Conservation (phyloP, 768 basidiomycete genomes). For the Lentinula raphanica region DNA sequence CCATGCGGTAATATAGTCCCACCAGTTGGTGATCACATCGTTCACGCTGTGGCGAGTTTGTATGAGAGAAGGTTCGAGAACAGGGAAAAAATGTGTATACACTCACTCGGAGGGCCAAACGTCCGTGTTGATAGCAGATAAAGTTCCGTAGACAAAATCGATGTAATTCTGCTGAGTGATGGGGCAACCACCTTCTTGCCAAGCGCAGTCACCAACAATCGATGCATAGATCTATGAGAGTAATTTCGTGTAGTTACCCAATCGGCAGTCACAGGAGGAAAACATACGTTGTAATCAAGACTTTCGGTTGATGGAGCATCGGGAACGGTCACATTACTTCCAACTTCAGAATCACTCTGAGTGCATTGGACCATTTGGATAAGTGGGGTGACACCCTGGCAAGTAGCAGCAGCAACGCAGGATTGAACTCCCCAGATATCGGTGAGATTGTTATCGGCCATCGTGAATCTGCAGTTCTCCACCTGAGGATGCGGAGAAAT, state of each 20-base stretch:
- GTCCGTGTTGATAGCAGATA: constrained; percentile 1
- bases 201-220: constrained; percentile 17
- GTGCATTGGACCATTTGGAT: constrained; percentile 6
- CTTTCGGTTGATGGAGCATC: not conserved
- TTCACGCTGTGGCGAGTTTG: not conserved
- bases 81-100: not conserved
- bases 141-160: constrained; percentile 14
- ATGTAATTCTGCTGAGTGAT: constrained; percentile 17
- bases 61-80: too few species aligned
- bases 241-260: not conserved
- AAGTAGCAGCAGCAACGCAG: constrained; percentile 13
- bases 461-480: constrained; percentile 2
- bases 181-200: constrained; percentile 11
- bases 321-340: not conserved
- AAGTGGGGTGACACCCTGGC: constrained; percentile 9
- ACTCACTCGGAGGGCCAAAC: constrained; percentile 5
- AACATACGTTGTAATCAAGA: constrained; percentile 8
- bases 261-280: not conserved
- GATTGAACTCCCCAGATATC: constrained; percentile 3
- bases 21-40: constrained; percentile 5
- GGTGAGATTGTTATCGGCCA: not conserved
- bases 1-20: constrained; percentile 3
- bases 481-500: too few species aligned
- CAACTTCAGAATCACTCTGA: not conserved
- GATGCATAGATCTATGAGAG: constrained; percentile 11